These are phyloP conservation scores for Starmerella floricola DNA, from an alignment of 805 yeast species.

Conservation along the genomic window DNA sequence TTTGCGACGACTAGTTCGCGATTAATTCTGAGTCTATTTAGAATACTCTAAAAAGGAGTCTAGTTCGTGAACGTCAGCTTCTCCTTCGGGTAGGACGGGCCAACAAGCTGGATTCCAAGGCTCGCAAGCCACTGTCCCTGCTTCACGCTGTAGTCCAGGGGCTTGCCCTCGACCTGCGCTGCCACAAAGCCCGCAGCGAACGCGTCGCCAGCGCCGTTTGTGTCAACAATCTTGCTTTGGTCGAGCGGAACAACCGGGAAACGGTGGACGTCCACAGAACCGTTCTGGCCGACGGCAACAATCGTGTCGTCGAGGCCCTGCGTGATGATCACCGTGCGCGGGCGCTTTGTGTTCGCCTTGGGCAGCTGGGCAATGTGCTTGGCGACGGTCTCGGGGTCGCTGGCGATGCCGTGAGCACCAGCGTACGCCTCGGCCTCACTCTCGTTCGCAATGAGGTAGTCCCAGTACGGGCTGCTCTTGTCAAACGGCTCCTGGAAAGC, in stretches of 20 bases:
- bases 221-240: conserved; percentile 60
- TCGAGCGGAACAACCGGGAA: conserved; percentile 65
- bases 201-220: conserved; percentile 99
- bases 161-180: conserved; percentile 63
- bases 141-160: conserved; percentile 14
- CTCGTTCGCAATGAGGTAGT: conserved; percentile 88
- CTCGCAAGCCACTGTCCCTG: conserved; percentile 82
- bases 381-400: conserved; percentile 68
- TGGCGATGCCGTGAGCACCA: conserved; percentile 58
- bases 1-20: background rate
- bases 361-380: conserved; percentile 67
- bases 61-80: conserved; percentile 5
- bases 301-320: conserved; percentile 91
- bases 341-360: conserved; percentile 52
- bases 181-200: conserved; percentile 95
- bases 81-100: conserved; percentile 72
- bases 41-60: conserved; percentile 4
- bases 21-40: background rate
- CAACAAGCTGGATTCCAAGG: conserved; percentile 79
- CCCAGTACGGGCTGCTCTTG: conserved; percentile 71
- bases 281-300: conserved; percentile 47
- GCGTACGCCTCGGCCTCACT: conserved; percentile 93
- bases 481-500: conserved; percentile 89
- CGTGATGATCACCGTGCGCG: conserved; percentile 85
- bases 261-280: conserved; percentile 35